Evolutionary conservation across 371 early-diverging fungal genomes (phyloP), one percentile per base, ranked within the genome.

Genomic region (Apophysomyces variabilis): DNA sequence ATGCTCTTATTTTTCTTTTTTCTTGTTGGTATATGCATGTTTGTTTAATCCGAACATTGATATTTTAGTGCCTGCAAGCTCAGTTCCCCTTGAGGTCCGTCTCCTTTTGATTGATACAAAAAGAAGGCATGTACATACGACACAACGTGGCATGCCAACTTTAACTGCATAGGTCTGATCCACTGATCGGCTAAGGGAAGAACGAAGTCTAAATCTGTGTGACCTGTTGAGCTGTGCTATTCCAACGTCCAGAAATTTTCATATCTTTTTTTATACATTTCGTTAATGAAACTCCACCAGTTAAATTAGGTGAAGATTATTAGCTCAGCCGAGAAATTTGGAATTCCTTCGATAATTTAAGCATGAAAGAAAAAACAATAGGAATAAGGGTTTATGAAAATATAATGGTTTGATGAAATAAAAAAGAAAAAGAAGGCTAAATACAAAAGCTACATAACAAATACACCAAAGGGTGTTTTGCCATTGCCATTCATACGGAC

Each of bases 371-470:
- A 26, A 50, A 50, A 50, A 21, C 54, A 50, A 50, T 50, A 50
- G 54, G 54, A 50, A 50, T 50, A 50, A 50, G 54, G 54, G 11
- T 50, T 50, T 50, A 50, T 50, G 54, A 50, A 26, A 50, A 50
- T 50, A 50, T 18, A 50, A 21, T 21, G 47, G 32, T 47, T 47
- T 7, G 21, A 50, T 16, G 41, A 5, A 26, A 26, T 26, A 26
- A 26, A 45, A 45, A 45, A 45, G 13, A 13, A 45, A 45, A 45
- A 45, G 16, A 45, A 50, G 32, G 11, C 21, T 50, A 50, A 50
- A 50, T 50, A 50, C 54, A 50, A 50, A 50, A 50, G 21, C 54
- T 50, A 50, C 54, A 50, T 50, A 26, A 50, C 54, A 50, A 50
- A 50, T 6, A 50, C 54, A 50, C 54, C 54, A 50, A 50, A 50